phyloP scores from a whole-genome alignment of 2,329 filamentous ascomycete genomes.

The Botrytis pseudocinerea region DNA sequence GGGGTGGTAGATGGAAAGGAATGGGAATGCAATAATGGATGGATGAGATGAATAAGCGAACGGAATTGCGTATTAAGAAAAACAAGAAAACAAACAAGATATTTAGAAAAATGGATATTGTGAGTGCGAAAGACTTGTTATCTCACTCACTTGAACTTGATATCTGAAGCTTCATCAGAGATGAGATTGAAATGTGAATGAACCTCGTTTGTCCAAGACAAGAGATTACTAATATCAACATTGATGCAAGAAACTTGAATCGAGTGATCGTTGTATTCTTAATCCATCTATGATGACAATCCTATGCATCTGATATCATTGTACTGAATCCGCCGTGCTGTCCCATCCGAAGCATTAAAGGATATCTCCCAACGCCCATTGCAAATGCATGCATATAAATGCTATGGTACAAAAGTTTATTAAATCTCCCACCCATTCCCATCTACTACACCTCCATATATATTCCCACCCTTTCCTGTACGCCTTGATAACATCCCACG shows the following conservation, averaged over 20 bases:
- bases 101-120: not conserved
- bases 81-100: too few species aligned
- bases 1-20: too few species aligned
- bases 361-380: slow-evolving; percentile 4
- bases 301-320: not conserved
- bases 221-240: not conserved
- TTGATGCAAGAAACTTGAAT: not conserved
- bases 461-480: not conserved
- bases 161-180: not conserved
- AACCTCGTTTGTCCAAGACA: not conserved
- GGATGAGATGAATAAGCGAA: not conserved
- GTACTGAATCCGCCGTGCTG: not conserved
- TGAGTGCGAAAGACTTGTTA: not conserved
- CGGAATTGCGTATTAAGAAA: not conserved
- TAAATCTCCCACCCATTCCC: not conserved
- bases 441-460: not conserved
- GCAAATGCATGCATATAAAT: not conserved
- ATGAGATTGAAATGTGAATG: not conserved
- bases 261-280: not conserved
- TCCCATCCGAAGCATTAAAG: not conserved
- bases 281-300: not conserved
- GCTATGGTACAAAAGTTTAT: not conserved
- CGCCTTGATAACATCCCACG: not conserved
- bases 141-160: not conserved
- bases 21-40: not conserved